Percentiles rank a stretch among this genome's conserved stretches.
Conservation (phyloP, 805 yeast genomes). For the Ogataea chonburiensis region DNA sequence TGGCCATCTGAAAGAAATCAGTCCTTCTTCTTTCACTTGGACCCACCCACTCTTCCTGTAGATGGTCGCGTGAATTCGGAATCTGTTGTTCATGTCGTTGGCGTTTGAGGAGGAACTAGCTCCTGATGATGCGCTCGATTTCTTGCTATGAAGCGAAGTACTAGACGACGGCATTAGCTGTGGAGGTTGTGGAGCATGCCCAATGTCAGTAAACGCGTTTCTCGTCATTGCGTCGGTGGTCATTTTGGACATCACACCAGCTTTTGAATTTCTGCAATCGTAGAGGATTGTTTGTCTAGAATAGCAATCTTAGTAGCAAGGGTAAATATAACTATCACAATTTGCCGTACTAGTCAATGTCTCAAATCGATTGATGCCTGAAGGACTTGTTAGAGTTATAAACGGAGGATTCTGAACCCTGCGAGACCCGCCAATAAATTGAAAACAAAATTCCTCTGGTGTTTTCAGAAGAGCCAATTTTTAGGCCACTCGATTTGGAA, state of each 20-base stretch:
- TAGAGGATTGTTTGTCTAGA: too few relatives aligned
- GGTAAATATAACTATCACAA: too few relatives aligned
- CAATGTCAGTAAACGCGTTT: slow-evolving; percentile 26
- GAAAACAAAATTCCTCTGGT: slow-evolving; percentile 5
- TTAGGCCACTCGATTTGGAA: slow-evolving; percentile 10
- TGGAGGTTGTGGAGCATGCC: slow-evolving; percentile 28
- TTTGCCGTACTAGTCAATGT: not conserved
- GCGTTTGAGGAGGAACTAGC: slow-evolving; percentile 25
- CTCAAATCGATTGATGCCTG: not conserved
- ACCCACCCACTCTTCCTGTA: slow-evolving; percentile 75
- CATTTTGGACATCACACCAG: slow-evolving; percentile 18
- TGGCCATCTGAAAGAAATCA: slow-evolving; percentile 89
- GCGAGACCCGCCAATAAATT: slow-evolving; percentile 4
- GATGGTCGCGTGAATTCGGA: slow-evolving; percentile 33
- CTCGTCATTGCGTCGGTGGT: slow-evolving; percentile 17
- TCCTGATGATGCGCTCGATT: slow-evolving; percentile 33
- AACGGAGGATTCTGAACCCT: not conserved
- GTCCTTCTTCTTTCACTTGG: slow-evolving; percentile 87
- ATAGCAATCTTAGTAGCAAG: too few relatives aligned
- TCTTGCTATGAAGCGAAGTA: slow-evolving; percentile 33
- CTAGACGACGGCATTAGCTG: slow-evolving; percentile 11
- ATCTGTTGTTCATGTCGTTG: slow-evolving; percentile 12
- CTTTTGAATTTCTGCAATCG: too few relatives aligned
- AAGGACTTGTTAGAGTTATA: not conserved
- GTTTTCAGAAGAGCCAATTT: slow-evolving; percentile 1